Base-by-base conservation (phyloP, 2,329 filamentous ascomycete species). In the Apiospora koreana region DNA sequence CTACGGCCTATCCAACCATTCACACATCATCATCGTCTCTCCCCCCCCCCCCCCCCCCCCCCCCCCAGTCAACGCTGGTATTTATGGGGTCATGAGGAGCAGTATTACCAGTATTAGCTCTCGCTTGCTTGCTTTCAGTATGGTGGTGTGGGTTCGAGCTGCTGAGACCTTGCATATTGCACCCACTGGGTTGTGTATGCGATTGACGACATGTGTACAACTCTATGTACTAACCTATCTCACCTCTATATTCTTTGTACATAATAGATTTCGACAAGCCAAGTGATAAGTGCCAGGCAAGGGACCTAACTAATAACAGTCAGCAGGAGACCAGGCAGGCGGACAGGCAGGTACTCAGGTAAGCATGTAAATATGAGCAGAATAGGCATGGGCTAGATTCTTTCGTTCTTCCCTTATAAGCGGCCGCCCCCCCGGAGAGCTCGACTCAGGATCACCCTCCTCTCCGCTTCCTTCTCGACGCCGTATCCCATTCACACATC, bases 81-180 rank as follows among this genome's bases (percentile, higher is more conserved):
- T 2, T 38, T 62, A 62, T 62, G 54, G 54, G 54, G 54, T 23
- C 54, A 62, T 38, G 54, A n/a, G 54, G 31, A 38, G 31, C 31
- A 10, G 54, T 62, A 38, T 4, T 38, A 38, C 18, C 31, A 10
- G 54, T 62, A 38, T 4, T 38, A 38, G 54, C 54, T 62, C 21
- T 62, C 50, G 50, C 28, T 58, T 38, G 54, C 18, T 62, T 38
- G 31, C 54, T 62, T 62, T 62, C 54, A 62, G 54, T 62, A 62
- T 62, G 28, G 50, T 62, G 54, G 21, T 38, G 54, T 62, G 54
- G 54, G 28, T 38, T 38, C 54, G 12, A 3, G 31, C 54, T 62
- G 54, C 31, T 62, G 31, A 38, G 28, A 38, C 31, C 31, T 38
- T 62, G 41, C 41, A 42, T 62, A 62, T 21, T 62, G 54, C 31